A percentile compares a stretch with the other conserved stretches of the same genome.
Evolutionary conservation across 2,329 filamentous ascomycete species (phyloP).

Genomic region (Trichophyton schoenleinii): DNA sequence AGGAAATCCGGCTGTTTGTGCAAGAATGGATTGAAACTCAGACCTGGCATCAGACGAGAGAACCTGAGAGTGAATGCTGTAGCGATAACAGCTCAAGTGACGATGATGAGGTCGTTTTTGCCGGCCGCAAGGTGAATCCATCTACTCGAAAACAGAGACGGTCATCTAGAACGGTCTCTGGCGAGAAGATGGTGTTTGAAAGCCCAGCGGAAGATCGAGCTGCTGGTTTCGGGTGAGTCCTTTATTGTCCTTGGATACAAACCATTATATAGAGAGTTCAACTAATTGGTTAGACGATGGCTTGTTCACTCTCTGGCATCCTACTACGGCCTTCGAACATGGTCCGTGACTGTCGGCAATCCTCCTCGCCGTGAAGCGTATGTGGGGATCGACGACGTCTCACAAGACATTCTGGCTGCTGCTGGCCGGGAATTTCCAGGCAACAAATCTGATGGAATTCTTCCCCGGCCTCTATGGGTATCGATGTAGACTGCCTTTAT

Average conservation of each 20-base stretch:
- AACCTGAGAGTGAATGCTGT: conserved; percentile 4
- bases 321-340: conserved; percentile 82
- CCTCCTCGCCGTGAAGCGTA: conserved; percentile 70
- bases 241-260: neutral
- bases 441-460: conserved; percentile 25
- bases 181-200: conserved; percentile 66
- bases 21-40: conserved; percentile 46
- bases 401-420: conserved; percentile 23
- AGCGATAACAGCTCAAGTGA: conserved; percentile 25
- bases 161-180: conserved; percentile 18
- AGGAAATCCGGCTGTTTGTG: conserved; percentile 68
- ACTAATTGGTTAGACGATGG: conserved; percentile 54
- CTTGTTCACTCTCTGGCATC: conserved; percentile 82
- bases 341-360: conserved; percentile 59
- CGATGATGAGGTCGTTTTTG: conserved; percentile 87
- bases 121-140: conserved; percentile 51
- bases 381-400: conserved; percentile 46
- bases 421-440: neutral
- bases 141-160: conserved; percentile 29
- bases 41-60: conserved; percentile 29
- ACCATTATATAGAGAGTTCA: neutral
- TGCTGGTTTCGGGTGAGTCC: conserved; percentile 66
- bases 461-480: conserved; percentile 27
- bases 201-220: conserved; percentile 60
- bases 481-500: conserved; percentile 20